Evolutionary conservation across 2,329 filamentous ascomycete species (phyloP), one percentile per base, ranked within the genome.

Genomic region (Boeremia lycopersici): DNA sequence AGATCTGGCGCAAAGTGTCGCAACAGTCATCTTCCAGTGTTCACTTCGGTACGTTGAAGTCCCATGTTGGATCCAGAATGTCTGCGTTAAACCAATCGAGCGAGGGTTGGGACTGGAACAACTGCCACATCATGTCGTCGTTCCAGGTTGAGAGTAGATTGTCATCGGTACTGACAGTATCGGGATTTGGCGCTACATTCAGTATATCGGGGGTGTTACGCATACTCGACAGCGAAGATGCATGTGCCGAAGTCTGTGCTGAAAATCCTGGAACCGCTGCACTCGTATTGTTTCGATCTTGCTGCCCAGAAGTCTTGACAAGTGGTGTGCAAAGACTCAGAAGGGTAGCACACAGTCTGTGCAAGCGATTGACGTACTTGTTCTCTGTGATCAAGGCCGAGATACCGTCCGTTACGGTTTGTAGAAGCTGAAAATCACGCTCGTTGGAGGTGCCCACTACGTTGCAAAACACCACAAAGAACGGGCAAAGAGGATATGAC

Each of bases 401-500:
- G 5, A 73, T 63, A 15, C 61, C 58, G 17, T 68, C 63, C 19
- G 66, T 65, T 12, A 72, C 68, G 12, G 68, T 63, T 15, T 71
- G 57, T 4, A 74, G 63, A 6, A 73, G 62, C 31, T 70, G 63
- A 15, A 69, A 74, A 39, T 74, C 70, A 25, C 39, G 48, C 5
- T 48, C 53, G 39, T 72, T 63, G 11, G 68, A 72, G 2, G 71
- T 73, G 12, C 69, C 70, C n/a, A 73, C 70, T 1, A 74, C 69
- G 36, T 74, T 73, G 59, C 71, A 74, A 48, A 74, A 74, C 25
- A 74, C 63, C 12, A 73, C 70, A 47, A 71, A 74, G 59, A 72
- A 74, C 1, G 71, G 70, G 29, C 64, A 68, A 2, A 74, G 56
- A 5, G 71, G 69, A 35, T 72, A 72, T 9, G 70, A 73, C 10